Percentiles rank a stretch among this genome's conserved stretches.
These are phyloP conservation scores for Calonectria pseudoreteaudii DNA, from an alignment of 2,329 filamentous ascomycete species.

Conservation along the genomic window DNA sequence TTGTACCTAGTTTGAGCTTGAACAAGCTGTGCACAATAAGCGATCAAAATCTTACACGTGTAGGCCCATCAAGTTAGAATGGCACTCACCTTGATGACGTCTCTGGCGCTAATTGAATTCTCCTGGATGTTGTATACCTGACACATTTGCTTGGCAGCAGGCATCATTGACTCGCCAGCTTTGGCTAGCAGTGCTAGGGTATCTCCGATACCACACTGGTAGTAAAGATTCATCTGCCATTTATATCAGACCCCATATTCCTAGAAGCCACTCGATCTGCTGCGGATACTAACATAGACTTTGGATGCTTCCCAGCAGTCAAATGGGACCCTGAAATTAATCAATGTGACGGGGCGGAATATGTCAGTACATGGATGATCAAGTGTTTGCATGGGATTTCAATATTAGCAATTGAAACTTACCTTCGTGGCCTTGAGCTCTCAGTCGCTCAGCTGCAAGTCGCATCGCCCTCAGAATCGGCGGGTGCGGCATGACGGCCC, in stretches of 20 bases:
- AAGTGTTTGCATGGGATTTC: neutral
- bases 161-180: neutral
- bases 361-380: neutral
- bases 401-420: neutral
- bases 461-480: neutral
- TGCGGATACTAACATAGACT: neutral
- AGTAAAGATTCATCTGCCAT: neutral
- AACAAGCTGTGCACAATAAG: neutral
- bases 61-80: accelerated
- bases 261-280: neutral
- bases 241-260: neutral
- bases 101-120: neutral
- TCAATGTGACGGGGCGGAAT: neutral
- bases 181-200: neutral
- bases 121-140: neutral
- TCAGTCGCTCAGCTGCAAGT: neutral
- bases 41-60: no score
- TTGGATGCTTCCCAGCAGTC: neutral
- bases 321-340: neutral
- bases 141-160: neutral
- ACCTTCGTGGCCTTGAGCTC: neutral
- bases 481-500: neutral
- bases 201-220: neutral
- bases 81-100: neutral
- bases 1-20: neutral